phyloP scores from a whole-genome alignment of 805 yeast genomes.

The Saccharomycopsis fodiens region DNA sequence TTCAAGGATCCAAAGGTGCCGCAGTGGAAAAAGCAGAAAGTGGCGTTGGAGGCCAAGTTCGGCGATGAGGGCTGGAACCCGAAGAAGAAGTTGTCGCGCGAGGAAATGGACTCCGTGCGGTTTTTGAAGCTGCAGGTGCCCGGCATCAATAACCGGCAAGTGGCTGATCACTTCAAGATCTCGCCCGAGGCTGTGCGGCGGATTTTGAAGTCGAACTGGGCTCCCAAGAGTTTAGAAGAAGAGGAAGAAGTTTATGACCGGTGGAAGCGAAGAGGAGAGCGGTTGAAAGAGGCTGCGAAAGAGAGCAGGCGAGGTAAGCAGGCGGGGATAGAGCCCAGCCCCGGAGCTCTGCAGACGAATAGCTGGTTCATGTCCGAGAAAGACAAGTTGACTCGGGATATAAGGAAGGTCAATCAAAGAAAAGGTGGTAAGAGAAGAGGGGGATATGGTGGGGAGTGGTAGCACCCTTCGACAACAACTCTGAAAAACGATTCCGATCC shows the following conservation, averaged over 20 bases:
- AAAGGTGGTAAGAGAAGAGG: neutral
- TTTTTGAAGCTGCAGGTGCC: conserved; percentile 51
- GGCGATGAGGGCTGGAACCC: conserved; percentile 60
- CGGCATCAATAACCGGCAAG: conserved; percentile 45
- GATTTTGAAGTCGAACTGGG: conserved; percentile 71
- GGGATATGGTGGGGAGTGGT: neutral
- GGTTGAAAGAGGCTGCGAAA: conserved; percentile 24
- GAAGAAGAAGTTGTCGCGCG: conserved; percentile 54
- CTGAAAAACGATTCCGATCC: no score
- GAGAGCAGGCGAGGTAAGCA: neutral
- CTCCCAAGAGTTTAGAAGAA: conserved; percentile 51
- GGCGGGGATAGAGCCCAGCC: no score
- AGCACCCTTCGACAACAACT: no score
- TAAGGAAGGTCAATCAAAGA: neutral
- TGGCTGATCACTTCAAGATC: conserved; percentile 57
- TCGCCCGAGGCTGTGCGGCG: conserved; percentile 81
- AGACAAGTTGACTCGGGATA: neutral
- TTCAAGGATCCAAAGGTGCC: conserved; percentile 31
- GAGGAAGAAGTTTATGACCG: conserved; percentile 36
- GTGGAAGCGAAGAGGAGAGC: conserved; percentile 44
- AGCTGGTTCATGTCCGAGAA: conserved; percentile 3
- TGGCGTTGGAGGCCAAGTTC: conserved; percentile 54
- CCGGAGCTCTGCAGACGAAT: no score
- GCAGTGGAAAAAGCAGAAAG: conserved; percentile 65
- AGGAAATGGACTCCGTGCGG: conserved; percentile 59